Base-by-base conservation (phyloP, 2,329 filamentous ascomycete species). In the Penicillium sp. region DNA sequence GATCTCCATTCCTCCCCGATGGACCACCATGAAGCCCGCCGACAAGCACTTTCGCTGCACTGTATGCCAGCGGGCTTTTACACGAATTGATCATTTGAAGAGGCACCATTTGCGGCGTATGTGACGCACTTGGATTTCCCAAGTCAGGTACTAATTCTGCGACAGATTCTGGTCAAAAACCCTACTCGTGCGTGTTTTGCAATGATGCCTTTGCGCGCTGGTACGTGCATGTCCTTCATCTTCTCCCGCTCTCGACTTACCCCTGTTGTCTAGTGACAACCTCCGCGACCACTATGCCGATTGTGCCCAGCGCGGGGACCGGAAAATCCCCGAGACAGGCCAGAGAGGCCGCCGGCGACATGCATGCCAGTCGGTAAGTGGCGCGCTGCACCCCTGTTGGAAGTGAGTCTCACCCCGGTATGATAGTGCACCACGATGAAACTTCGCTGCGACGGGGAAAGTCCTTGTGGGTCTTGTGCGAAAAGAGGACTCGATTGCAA, bases 61-160 rank as follows among this genome's bases (percentile, higher is more conserved):
- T 11, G 60, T 72, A 51, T 75, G 72, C 54, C 64, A 69, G 54
- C 68, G 71, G 51, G 64, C 63, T 38, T 75, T 75, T 60, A 73
- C 72, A 20, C 70, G 72, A 46, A 70, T 72, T 57, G 72, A 75
- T 61, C 72, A 75, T 56, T 58, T 75, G 28, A 75, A 74, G 55
- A 62, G 72, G 45, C 72, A 75, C 53, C 69, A 74, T 51, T 61
- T 74, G 31, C 65, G 71, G 47, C 72, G 72, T 74, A 67, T 55
- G 67, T 62, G 23, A 39, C 44, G 45, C 32, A 29, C 31, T 32
- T 41, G 41, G 46, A 42, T 34, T 23, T 32, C 42, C 44, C 42
- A 31, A 18, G 13, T 32, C 44, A 36, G 48, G 50, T 36, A 38
- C 47, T 58, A 34, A 27, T 10, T 28, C 35, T 27, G 45, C 29